Conservation (phyloP, 257 asterid species). For the Fraxinus pennsylvanica region DNA sequence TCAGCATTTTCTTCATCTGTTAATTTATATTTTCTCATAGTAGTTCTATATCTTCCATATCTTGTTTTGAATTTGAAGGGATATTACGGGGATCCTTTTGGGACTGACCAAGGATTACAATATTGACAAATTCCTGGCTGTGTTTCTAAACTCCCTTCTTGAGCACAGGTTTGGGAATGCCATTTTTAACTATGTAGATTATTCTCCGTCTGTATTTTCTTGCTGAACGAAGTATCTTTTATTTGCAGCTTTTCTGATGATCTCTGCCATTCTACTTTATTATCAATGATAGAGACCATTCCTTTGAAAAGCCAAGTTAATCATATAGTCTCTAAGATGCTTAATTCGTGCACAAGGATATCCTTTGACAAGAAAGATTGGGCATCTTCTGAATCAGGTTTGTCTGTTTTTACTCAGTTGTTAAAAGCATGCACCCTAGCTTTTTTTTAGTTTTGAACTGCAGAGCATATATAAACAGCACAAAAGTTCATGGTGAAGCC, state of each 20-base stretch:
- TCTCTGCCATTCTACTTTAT: slow-evolving; percentile 40
- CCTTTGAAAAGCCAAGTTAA: slow-evolving; percentile 59
- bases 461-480: background rate
- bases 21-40: slow-evolving; percentile 12
- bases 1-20: slow-evolving; percentile 3
- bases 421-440: background rate
- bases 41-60: slow-evolving; percentile 17
- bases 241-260: slow-evolving; percentile 66
- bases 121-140: slow-evolving; percentile 64
- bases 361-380: slow-evolving; percentile 43
- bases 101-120: slow-evolving; percentile 72
- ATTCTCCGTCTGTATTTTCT: background rate
- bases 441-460: background rate
- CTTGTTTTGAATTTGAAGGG: slow-evolving; percentile 51
- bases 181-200: slow-evolving; percentile 3
- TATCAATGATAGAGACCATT: slow-evolving; percentile 52
- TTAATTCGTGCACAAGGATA: slow-evolving; percentile 40
- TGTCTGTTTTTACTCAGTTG: background rate
- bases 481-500: background rate
- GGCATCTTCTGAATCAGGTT: slow-evolving; percentile 58
- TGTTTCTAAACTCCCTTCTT: slow-evolving; percentile 72
- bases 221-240: slow-evolving; percentile 24
- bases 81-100: slow-evolving; percentile 54
- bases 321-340: slow-evolving; percentile 53
- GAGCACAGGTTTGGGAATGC: slow-evolving; percentile 63